Conservation (phyloP, 768 basidiomycete species). For the Suillus paluster region DNA sequence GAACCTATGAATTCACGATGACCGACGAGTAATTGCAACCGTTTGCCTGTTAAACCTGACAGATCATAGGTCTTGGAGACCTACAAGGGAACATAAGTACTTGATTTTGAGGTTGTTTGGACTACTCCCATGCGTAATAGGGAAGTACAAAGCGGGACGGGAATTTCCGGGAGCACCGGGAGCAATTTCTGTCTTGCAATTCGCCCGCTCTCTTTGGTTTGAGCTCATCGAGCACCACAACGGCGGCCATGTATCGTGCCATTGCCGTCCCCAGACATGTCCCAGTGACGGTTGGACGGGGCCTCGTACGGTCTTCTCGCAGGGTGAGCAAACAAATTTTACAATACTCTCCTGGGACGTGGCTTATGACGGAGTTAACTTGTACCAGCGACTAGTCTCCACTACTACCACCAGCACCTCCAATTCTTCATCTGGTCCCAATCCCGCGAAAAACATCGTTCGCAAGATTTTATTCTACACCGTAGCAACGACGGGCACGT, state of each 20-base stretch:
- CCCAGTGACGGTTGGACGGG: conserved; percentile 48
- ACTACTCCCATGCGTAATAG: no score
- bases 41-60: background rate
- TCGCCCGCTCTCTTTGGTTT: conserved; percentile 2
- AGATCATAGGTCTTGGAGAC: background rate
- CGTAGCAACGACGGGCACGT: conserved; percentile 67
- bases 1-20: background rate
- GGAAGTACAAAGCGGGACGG: background rate
- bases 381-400: conserved; percentile 62
- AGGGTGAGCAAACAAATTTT: conserved; percentile 51
- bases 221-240: conserved; percentile 11
- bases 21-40: background rate
- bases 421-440: conserved; percentile 35
- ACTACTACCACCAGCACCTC: conserved; percentile 46
- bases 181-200: conserved; percentile 4
- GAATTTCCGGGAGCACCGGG: conserved; percentile 14
- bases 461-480: conserved; percentile 71
- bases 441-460: conserved; percentile 61
- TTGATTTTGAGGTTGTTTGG: background rate
- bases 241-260: conserved; percentile 53
- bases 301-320: conserved; percentile 54
- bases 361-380: conserved; percentile 13
- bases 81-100: no score
- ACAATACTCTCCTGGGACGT: background rate
- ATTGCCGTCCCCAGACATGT: conserved; percentile 59